phyloP scores from a whole-genome alignment of 495 filamentous ascomycete species.

The Hamigera avellanea region DNA sequence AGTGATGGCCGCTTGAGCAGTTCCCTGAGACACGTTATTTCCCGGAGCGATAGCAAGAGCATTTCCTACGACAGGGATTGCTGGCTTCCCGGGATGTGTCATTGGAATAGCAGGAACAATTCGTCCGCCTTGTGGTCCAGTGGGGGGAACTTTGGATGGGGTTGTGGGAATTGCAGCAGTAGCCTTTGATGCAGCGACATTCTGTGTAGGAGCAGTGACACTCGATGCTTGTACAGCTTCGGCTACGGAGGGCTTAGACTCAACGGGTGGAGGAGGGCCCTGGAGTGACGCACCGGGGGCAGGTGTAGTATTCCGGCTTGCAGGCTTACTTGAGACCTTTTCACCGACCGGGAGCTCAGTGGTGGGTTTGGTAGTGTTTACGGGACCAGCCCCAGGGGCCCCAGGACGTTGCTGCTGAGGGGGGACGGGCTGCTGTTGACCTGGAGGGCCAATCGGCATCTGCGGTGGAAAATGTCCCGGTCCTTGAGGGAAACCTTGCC shows the following conservation, averaged over 20 bases:
- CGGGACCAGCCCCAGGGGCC: constrained; percentile 17
- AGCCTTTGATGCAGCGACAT: constrained; percentile 21
- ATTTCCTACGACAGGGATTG: constrained; percentile 29
- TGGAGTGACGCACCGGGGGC: constrained; percentile 15
- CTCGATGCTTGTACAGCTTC: constrained; percentile 41
- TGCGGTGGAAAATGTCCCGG: constrained; percentile 47
- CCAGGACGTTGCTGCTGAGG: constrained; percentile 29
- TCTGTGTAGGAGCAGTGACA: constrained; percentile 29
- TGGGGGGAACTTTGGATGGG: constrained; percentile 35
- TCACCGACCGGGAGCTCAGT: constrained; percentile 34
- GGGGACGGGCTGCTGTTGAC: constrained; percentile 32
- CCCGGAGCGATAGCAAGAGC: constrained; percentile 17
- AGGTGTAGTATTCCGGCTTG: constrained; percentile 25
- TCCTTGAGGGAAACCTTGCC: constrained; percentile 62
- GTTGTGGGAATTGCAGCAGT: constrained; percentile 24
- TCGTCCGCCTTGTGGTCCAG: constrained; percentile 56
- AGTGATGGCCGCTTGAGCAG: constrained; percentile 31
- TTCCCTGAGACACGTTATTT: constrained; percentile 21
- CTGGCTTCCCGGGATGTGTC: constrained; percentile 25
- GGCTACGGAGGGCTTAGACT: constrained; percentile 51
- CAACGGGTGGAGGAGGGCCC: constrained; percentile 42
- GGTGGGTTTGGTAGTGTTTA: constrained; percentile 20
- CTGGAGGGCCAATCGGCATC: constrained; percentile 40
- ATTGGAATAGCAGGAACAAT: constrained; percentile 61
- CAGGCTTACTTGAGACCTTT: constrained; percentile 22